These are phyloP conservation scores for Trypanosoma vivax DNA, from an alignment of 208 protist species.

Conservation along the genomic window DNA sequence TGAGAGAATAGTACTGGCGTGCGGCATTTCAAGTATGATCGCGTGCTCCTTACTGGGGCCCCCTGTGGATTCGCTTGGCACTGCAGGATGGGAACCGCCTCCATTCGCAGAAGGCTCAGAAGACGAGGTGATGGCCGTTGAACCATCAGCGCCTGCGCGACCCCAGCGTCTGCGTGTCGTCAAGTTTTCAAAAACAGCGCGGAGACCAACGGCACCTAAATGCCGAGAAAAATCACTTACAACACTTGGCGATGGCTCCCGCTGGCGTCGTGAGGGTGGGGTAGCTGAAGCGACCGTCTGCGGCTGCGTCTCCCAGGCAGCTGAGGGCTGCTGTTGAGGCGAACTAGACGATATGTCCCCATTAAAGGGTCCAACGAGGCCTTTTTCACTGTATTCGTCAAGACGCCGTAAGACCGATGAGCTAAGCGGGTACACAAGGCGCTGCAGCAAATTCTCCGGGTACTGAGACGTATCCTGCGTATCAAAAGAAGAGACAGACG, in stretches of 20 bases:
- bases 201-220: too few species aligned
- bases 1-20: constrained; percentile 36
- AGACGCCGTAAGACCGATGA: constrained; percentile 18
- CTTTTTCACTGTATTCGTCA: constrained; percentile 18
- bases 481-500: neutral
- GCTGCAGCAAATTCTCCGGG: constrained; percentile 14
- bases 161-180: too few species aligned
- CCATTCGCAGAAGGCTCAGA: neutral
- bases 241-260: too few species aligned
- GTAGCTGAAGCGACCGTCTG: too few species aligned
- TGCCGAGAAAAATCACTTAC: too few species aligned
- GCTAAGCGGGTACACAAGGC: constrained; percentile 39
- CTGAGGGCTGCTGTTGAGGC: too few species aligned
- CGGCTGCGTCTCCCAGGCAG: too few species aligned
- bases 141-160: too few species aligned
- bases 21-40: constrained; percentile 47
- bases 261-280: too few species aligned
- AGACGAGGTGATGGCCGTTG: too few species aligned
- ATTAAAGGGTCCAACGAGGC: constrained; percentile 16
- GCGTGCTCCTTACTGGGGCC: constrained; percentile 7
- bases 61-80: neutral
- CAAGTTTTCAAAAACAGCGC: too few species aligned
- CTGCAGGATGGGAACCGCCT: neutral
- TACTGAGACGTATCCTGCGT: neutral
- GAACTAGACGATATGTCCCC: neutral